Base-by-base conservation (phyloP, 192 early-diverging fungal species). In the Cladochytrium replicatum region DNA sequence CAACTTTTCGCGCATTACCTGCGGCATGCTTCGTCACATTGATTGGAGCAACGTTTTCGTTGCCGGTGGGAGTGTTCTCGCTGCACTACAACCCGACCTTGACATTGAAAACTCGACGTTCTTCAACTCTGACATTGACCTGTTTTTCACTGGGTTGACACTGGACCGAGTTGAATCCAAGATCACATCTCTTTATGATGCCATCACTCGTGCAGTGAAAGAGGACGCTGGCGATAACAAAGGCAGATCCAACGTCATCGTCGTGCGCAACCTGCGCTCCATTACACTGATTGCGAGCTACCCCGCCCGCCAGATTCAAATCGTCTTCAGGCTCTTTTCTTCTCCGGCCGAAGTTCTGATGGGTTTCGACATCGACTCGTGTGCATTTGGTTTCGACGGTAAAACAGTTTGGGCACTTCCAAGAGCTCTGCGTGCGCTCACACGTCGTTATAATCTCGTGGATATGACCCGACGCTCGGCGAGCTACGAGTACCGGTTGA, bases 341-440 rank as follows among this genome's bases (percentile, higher is more conserved):
- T 51, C 50, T 23, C 50, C 50, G 4, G 50, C 50, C 8, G 50
- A 51, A 22, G 24, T 51, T 19, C 26, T 51, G 47, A 51, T 51
- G 50, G 50, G 50, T 9, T 51, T 51, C 47, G 50, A 51, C 17
- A 37, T 37, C 26, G 50, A 51, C 26, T 13, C 45, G 5, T 51
- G 50, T 21, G 43, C 42, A 15, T 22, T 29, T 7, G 50, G 50
- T 11, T 51, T 29, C 47, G 50, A 51, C 19, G 50, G 50, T 4
- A 23, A 42, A 34, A 50, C 32, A 5, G 50, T 41, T 15, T 51
- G 50, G 50, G 31, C 31, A 22, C 5, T 45, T 11, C 41, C 50
- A 4, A 13, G 34, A 22, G 50, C 8, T 49, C 25, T 21, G 50
- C 50, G 15, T 4, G 50, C 50, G 41, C 22, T 51, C 15, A 51